Base-by-base conservation (phyloP, 2,329 filamentous ascomycete genomes). In the Trichophaea hybrida region DNA sequence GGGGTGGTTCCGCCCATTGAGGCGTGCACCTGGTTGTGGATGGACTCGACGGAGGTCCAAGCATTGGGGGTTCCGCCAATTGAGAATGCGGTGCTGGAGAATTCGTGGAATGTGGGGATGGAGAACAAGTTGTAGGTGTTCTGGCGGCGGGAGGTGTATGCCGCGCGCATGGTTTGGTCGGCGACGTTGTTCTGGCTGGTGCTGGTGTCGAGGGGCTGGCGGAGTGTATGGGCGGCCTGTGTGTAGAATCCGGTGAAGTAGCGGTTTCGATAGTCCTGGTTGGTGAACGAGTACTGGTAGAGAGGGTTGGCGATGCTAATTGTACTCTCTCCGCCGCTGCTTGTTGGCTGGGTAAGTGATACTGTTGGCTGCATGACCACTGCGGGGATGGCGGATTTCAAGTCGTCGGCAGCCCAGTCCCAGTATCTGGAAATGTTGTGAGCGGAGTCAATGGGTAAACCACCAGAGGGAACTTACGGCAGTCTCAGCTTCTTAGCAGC, bases 241-340 rank as follows among this genome's bases (percentile, higher is more conserved):
- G 43, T 55, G 59, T 66, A 58, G 58, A 53, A 55, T 4, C 58
- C 52, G 17, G 13, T 6, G 1, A 24, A 8, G 52, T 62, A 64
- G 33, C 64, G 57, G 1, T 6, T 58, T 24, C 58, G 59, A 2
- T 58, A 58, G 10, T 57, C 37, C 8, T 46, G 24, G 34, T 44
- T 60, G 60, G 56, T 58, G 55, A 61, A 68, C 62, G 40, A 32
- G 66, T 82, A 84, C 31, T 75, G 76, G 66, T 77, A 83, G 4
- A 85, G 73, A 2, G 82, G 82, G 61, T 85, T 85, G 1, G 75
- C 71, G 44, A 85, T 84, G 1, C 69, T 56, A 1, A 4, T 40
- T 12, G 61, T 55, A 5, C 65, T 71, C 64, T 80, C 79, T 13
- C 70, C 64, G 4, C 79, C 80, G 43, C 75, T 78, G 33, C 82